Base-by-base conservation (phyloP, 495 filamentous ascomycete genomes). In the Lophiostoma macrostomum region DNA sequence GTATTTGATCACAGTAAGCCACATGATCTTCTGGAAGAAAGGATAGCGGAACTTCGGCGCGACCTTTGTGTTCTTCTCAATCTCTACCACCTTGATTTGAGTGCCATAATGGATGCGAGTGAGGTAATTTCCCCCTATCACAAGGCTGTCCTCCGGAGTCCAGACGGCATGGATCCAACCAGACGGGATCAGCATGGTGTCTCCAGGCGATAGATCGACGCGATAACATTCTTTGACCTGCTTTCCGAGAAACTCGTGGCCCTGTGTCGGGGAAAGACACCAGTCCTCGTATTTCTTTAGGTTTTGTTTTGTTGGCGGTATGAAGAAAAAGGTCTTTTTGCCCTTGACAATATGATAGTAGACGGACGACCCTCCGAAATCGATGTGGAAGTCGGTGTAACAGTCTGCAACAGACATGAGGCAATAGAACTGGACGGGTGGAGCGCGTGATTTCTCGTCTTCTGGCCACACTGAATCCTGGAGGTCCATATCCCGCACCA, bases 121-220 rank as follows among this genome's bases (percentile, higher is more conserved):
- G 25, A 89, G 70, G 56, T 88, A 88, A 64, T 89, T 89, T 20
- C 85, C 85, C 19, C 85, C 85, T 49, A 89, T 87, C 14, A 89
- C 85, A 37, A 89, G 64, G 58, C 83, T 88, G 62, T 87, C 82
- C 54, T 84, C 77, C 1, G 85, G 85, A 13, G 85, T 89, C 82
- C 86, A 88, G 5, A 89, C 85, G 12, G 85, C 85, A 63, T 89
- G 85, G 45, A 89, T 89, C 85, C 85, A 89, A 10, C 85, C 85
- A 11, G 85, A 85, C 4, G 85, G 85, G 50, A 89, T 88, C 31
- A 89, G 69, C 81, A 88, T 86, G 3, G 85, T 89, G 62, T 89
- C 85, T 8, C 85, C 85, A 58, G 84, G 81, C 14, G 73, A 76
- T 5, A 88, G 79, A 56, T 87, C 84, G 35, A 88, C 82, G 23